These are phyloP conservation scores for Desmodesmus armatus DNA, from an alignment of 139 green algal genomes.

Conservation along the genomic window DNA sequence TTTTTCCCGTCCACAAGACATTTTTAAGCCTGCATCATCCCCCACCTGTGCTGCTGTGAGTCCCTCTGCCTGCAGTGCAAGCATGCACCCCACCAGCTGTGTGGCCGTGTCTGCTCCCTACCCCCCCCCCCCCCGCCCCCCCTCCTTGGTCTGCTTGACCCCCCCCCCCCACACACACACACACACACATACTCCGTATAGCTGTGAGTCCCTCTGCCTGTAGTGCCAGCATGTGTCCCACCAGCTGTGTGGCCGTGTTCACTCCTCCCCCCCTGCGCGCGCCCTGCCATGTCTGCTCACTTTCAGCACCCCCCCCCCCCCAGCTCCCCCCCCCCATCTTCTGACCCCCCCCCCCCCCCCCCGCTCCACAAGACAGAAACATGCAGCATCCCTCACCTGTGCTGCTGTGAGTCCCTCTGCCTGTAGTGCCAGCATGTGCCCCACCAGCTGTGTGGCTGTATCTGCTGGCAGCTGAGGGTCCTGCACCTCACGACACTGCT, in stretches of 20 bases:
- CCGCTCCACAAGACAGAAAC: not conserved
- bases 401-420: constrained; percentile 51
- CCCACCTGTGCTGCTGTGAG: constrained; percentile 34
- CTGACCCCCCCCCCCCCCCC: not conserved
- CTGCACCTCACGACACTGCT: constrained; percentile 52
- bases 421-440: constrained; percentile 50
- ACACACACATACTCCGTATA: no score
- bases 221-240: constrained; percentile 32
- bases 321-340: not conserved
- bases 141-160: no score
- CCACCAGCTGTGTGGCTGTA: constrained; percentile 45
- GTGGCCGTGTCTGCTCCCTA: constrained; percentile 43
- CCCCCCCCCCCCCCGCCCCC: not conserved
- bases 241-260: constrained; percentile 34
- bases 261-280: not conserved
- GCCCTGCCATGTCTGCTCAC: not conserved
- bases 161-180: no score
- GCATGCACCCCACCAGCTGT: constrained; percentile 37
- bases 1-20: no score
- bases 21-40: no score
- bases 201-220: constrained; percentile 60
- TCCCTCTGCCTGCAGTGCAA: constrained; percentile 56
- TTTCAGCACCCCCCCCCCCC: not conserved
- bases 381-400: not conserved
- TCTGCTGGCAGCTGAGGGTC: constrained; percentile 20